These are phyloP conservation scores for Wickerhamiella parazyma DNA, from an alignment of 805 yeast species.

Conservation along the genomic window DNA sequence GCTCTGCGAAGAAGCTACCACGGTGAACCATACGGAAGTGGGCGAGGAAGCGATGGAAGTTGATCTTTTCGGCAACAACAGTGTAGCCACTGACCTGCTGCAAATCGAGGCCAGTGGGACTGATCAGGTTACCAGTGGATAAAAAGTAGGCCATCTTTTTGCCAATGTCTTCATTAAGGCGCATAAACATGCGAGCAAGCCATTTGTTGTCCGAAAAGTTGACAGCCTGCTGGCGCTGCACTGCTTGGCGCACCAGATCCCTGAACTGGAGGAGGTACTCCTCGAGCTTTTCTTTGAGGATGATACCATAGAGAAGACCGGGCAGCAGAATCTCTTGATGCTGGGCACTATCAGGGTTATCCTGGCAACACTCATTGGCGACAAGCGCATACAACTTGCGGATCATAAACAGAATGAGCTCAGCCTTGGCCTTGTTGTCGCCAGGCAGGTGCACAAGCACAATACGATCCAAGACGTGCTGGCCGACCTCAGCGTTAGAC, in stretches of 20 bases:
- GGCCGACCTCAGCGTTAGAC: conserved; percentile 83
- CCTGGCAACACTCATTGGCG: conserved; percentile 93
- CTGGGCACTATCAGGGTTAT: conserved; percentile 98
- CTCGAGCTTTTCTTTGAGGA: conserved; percentile 88
- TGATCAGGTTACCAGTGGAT: conserved; percentile 92
- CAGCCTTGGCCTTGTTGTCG: conserved; percentile 64
- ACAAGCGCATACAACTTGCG: conserved; percentile 88
- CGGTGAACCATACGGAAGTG: conserved; percentile 99
- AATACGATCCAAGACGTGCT: conserved; percentile 65
- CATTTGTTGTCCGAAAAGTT: conserved; percentile 76
- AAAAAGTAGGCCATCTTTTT: conserved; percentile 86
- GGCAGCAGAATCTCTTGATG: conserved; percentile 94
- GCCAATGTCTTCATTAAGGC: conserved; percentile 88
- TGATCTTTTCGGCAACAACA: conserved; percentile 96
- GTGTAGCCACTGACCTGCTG: conserved; percentile 98
- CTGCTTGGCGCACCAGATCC: conserved; percentile 63
- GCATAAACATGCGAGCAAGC: conserved; percentile 60
- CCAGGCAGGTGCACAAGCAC: conserved; percentile 72
- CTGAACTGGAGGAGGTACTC: conserved; percentile 70
- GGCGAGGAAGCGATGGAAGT: conserved; percentile 92
- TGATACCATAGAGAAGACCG: conserved; percentile 94
- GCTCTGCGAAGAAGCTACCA: conserved; percentile 97
- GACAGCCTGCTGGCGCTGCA: conserved; percentile 63
- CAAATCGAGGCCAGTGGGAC: conserved; percentile 93
- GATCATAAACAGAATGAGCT: conserved; percentile 83